Evolutionary conservation across 805 yeast species (phyloP).

Genomic region (Candida fluviatilis): DNA sequence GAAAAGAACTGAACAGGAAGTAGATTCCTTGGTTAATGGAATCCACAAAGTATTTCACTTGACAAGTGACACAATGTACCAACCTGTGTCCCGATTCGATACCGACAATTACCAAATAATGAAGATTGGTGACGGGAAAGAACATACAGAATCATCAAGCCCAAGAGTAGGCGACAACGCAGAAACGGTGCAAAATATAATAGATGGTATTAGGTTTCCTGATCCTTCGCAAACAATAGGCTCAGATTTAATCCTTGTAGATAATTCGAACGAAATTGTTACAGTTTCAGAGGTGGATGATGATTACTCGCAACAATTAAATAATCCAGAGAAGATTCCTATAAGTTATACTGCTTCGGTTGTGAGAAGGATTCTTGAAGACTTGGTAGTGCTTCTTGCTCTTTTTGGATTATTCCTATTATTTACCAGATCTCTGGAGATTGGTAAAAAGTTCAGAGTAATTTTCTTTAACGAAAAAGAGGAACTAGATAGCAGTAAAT

Average conservation of each 20-base stretch:
- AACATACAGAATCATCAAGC: not conserved
- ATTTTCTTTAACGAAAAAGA: constrained; percentile 14
- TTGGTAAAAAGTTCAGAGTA: not conserved
- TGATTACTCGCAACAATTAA: not conserved
- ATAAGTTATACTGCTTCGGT: constrained; percentile 2
- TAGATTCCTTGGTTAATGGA: constrained; percentile 30
- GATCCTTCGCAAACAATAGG: constrained; percentile 2
- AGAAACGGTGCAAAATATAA: constrained; percentile 21
- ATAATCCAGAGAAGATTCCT: not conserved
- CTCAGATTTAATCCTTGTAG: constrained; percentile 11
- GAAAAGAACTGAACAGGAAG: constrained; percentile 12
- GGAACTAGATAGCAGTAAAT: constrained; percentile 3
- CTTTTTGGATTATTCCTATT: constrained; percentile 32
- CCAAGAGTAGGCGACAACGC: not conserved
- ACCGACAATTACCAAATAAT: constrained; percentile 10
- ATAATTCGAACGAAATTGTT: constrained; percentile 3
- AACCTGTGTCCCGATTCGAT: constrained; percentile 30
- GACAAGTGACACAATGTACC: constrained; percentile 27
- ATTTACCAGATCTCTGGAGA: constrained; percentile 30
- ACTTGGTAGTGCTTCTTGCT: constrained; percentile 42
- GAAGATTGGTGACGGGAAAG: constrained; percentile 24
- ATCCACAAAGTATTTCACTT: constrained; percentile 31
- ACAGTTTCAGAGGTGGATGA: not conserved
- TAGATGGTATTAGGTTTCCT: constrained; percentile 36
- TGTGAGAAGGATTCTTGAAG: constrained; percentile 40